A percentile compares a stretch with the other conserved stretches of the same genome.
Conservation (phyloP, 441 rosid species). For the Bruguiera hainesii region DNA sequence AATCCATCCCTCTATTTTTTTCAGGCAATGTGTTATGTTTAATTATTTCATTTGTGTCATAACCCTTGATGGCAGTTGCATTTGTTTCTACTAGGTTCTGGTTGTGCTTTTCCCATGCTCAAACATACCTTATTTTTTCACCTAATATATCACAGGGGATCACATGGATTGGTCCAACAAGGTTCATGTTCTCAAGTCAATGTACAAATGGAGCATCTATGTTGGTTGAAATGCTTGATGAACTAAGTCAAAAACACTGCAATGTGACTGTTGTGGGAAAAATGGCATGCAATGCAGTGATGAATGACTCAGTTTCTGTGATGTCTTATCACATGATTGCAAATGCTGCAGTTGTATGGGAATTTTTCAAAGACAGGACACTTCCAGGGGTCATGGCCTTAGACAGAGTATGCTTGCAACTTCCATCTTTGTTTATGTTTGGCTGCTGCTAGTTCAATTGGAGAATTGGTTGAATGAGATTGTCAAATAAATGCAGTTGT, state of each 20-base stretch:
- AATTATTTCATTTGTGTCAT: too few relatives aligned
- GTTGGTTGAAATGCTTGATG: constrained; percentile 39
- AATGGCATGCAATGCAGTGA: constrained; percentile 39
- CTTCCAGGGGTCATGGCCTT: constrained; percentile 65
- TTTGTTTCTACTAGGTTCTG: background rate
- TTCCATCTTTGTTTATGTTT: constrained; percentile 13
- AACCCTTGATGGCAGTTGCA: background rate
- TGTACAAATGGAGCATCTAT: constrained; percentile 36
- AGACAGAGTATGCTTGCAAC: constrained; percentile 49
- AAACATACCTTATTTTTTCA: constrained; percentile 16
- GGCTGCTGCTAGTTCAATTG: constrained; percentile 6
- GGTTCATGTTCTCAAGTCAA: constrained; percentile 36
- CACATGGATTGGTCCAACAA: constrained; percentile 62
- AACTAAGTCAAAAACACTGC: constrained; percentile 33
- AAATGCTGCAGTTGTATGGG: constrained; percentile 59
- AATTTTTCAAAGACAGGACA: constrained; percentile 60
- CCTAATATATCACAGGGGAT: constrained; percentile 41
- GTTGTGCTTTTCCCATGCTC: constrained; percentile 17
- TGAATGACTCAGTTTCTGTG: constrained; percentile 28
- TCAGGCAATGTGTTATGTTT: too few relatives aligned
- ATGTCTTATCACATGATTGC: constrained; percentile 33
- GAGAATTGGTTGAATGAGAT: constrained; percentile 1
- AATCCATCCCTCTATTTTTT: too few relatives aligned
- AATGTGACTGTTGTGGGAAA: constrained; percentile 51
- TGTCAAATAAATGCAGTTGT: background rate